Conservation (phyloP, 2,329 filamentous ascomycete genomes). For the Aspergillus sp. region DNA sequence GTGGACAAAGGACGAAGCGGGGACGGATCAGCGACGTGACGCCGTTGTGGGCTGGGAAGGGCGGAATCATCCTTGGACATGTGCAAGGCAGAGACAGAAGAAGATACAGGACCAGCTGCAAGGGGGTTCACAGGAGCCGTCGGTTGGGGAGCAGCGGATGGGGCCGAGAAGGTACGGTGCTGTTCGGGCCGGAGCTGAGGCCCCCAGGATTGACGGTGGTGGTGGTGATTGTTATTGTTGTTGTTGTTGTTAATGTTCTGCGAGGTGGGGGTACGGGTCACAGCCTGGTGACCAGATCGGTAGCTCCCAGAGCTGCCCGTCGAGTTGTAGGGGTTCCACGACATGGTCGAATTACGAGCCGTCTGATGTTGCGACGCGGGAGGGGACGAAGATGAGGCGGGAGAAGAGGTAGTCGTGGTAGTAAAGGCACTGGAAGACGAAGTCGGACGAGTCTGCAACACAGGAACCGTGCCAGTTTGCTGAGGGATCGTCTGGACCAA, state of each 20-base stretch:
- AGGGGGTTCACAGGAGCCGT: slow-evolving; percentile 32
- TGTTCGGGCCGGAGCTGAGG: slow-evolving; percentile 50
- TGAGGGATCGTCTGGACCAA: slow-evolving; percentile 74
- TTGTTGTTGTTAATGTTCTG: too few species aligned
- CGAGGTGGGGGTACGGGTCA: slow-evolving; percentile 39
- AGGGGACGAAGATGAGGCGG: slow-evolving; percentile 9
- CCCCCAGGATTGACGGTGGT: slow-evolving; percentile 47
- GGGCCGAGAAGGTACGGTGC: slow-evolving; percentile 46
- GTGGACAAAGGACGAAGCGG: slow-evolving; percentile 38
- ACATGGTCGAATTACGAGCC: slow-evolving; percentile 30
- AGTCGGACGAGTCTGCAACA: slow-evolving; percentile 65
- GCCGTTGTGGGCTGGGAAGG: slow-evolving; percentile 31
- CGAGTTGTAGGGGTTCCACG: slow-evolving; percentile 36
- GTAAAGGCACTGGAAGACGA: slow-evolving; percentile 54
- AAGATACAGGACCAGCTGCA: slow-evolving; percentile 48
- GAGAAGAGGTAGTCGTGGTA: slow-evolving; percentile 11
- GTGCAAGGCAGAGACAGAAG: slow-evolving; percentile 42
- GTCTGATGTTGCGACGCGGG: slow-evolving; percentile 29
- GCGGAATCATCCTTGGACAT: slow-evolving; percentile 44
- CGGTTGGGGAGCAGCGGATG: slow-evolving; percentile 35
- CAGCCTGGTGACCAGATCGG: slow-evolving; percentile 49
- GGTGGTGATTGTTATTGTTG: slow-evolving; percentile 58
- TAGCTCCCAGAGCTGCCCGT: slow-evolving; percentile 35
- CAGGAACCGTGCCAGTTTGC: slow-evolving; percentile 63
- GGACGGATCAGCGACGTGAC: slow-evolving; percentile 9